phyloP scores from a whole-genome alignment of 192 early-diverging fungal genomes.

The Gamsiella multidivaricata region DNA sequence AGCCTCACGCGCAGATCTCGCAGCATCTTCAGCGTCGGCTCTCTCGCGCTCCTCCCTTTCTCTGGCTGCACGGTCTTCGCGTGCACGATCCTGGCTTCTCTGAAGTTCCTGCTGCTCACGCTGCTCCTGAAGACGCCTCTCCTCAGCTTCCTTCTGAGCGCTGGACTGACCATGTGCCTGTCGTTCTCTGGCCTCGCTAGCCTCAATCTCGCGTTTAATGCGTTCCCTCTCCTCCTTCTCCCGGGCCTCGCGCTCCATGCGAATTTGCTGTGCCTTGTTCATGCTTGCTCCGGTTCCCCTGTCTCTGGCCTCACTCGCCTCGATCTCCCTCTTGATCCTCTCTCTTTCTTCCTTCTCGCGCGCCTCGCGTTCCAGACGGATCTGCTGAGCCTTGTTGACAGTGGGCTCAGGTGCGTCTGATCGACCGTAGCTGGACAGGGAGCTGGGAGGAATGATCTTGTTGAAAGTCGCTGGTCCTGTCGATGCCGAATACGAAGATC shows the following conservation, averaged over 20 bases:
- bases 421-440: constrained; percentile 11
- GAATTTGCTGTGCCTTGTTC: constrained; percentile 53
- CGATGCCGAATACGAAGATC: constrained; percentile 9
- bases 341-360: constrained; percentile 55
- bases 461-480: constrained; percentile 27
- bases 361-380: constrained; percentile 42
- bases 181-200: constrained; percentile 34
- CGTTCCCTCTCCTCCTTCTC: constrained; percentile 54
- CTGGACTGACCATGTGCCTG: constrained; percentile 4
- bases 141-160: constrained; percentile 36
- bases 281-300: constrained; percentile 27
- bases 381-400: constrained; percentile 18
- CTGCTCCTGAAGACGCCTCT: constrained; percentile 51
- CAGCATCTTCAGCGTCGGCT: constrained; percentile 34
- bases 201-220: constrained; percentile 31
- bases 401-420: not conserved
- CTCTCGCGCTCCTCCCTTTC: constrained; percentile 56
- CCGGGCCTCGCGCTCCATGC: constrained; percentile 42
- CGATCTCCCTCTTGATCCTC: constrained; percentile 34
- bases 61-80: constrained; percentile 54
- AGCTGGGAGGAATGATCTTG: constrained; percentile 35
- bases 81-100: constrained; percentile 35
- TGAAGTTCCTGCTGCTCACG: constrained; percentile 12
- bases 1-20: constrained; percentile 35
- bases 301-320: constrained; percentile 40